These are phyloP conservation scores for Mortierella sp. DNA, from an alignment of 371 early-diverging fungal genomes.

Conservation along the genomic window DNA sequence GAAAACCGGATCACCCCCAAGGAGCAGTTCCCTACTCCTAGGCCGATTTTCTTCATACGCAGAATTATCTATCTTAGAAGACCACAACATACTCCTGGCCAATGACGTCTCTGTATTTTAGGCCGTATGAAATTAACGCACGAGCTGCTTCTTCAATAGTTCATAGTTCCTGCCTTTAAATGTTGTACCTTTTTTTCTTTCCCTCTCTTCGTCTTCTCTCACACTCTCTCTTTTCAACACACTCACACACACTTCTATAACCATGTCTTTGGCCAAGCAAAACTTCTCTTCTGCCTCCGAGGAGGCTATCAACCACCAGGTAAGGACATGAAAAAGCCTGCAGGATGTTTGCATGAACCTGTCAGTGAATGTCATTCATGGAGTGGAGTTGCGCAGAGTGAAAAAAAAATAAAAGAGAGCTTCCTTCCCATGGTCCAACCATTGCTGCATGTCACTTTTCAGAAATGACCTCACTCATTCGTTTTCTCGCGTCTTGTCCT, in stretches of 20 bases:
- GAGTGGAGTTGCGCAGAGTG: neutral
- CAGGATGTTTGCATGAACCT: neutral
- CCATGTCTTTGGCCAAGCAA: slow-evolving; percentile 77
- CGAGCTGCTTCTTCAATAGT: neutral
- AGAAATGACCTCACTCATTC: neutral
- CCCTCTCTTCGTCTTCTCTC: neutral
- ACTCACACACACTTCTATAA: neutral
- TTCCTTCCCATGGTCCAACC: neutral
- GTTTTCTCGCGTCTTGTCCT: neutral
- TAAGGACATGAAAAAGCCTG: slow-evolving; percentile 8
- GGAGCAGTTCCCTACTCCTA: no score
- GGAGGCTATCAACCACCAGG: slow-evolving; percentile 76
- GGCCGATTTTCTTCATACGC: no score
- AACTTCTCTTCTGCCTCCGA: slow-evolving; percentile 75
- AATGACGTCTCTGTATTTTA: neutral
- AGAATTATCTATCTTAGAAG: no score
- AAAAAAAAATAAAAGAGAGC: neutral
- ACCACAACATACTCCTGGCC: no score
- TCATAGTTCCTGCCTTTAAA: neutral
- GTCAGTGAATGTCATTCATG: neutral
- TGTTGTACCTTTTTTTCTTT: neutral
- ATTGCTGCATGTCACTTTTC: neutral
- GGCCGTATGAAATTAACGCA: neutral
- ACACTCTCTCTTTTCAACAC: neutral
- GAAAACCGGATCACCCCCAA: no score